Conservation (phyloP, 2,329 filamentous ascomycete genomes). For the Colletotrichum sp. region DNA sequence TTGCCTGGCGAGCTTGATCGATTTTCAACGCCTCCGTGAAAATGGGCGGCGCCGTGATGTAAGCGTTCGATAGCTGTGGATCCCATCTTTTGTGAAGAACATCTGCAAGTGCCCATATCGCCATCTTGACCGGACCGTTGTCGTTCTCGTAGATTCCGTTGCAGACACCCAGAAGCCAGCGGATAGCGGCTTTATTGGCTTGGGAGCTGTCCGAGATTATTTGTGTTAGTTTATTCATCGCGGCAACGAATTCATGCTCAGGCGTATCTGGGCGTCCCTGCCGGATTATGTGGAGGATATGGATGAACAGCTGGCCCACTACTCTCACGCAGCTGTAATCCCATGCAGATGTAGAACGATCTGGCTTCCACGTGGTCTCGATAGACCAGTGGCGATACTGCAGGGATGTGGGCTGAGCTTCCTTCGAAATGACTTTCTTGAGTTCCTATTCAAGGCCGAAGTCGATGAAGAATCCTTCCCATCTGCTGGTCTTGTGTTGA, state of each 20-base stretch:
- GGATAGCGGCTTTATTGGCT: not conserved
- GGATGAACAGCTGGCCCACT: not conserved
- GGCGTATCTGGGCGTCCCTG: not conserved
- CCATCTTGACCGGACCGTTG: not conserved
- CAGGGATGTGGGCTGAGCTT: not conserved
- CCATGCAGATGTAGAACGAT: not conserved
- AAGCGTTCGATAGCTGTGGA: not conserved
- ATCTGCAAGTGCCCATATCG: not conserved
- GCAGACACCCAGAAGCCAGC: not conserved
- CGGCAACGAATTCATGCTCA: not conserved
- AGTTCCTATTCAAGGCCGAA: not conserved
- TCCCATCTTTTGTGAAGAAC: not conserved
- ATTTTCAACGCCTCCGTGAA: not conserved
- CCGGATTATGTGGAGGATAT: not conserved
- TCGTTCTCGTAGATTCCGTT: too few relatives aligned
- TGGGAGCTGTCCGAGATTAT: fast-evolving
- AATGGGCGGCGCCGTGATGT: not conserved
- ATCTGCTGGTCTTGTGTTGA: not conserved
- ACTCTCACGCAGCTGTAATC: fast-evolving
- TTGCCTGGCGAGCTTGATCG: not conserved
- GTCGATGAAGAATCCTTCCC: not conserved
- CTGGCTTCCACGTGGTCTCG: not conserved
- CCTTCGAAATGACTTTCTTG: not conserved
- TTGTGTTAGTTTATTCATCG: not conserved
- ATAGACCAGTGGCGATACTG: not conserved